These are phyloP conservation scores for Mrakia hoshinonis DNA, from an alignment of 768 basidiomycete species.

Conservation along the genomic window DNA sequence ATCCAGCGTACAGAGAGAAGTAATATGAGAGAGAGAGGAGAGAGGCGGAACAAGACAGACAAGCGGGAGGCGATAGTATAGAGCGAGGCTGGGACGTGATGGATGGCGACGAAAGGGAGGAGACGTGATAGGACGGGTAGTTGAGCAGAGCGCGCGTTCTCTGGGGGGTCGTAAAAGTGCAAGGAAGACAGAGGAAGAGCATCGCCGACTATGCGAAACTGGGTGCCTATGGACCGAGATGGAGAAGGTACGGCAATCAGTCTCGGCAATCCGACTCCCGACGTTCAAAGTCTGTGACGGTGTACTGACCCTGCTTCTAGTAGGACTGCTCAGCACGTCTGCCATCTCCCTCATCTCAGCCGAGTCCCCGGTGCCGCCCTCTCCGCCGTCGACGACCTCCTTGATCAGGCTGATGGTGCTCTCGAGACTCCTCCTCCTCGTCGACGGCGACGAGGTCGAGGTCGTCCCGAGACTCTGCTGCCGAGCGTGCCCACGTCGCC, in stretches of 20 bases:
- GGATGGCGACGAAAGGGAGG: background rate
- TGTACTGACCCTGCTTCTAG: constrained; percentile 2
- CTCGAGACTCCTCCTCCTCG: constrained; percentile 79
- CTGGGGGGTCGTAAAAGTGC: background rate
- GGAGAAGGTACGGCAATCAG: too few relatives aligned
- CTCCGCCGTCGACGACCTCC: constrained; percentile 74
- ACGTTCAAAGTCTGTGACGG: background rate
- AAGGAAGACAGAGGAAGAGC: background rate
- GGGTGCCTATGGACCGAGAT: background rate
- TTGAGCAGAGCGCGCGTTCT: background rate
- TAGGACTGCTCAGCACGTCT: constrained; percentile 31
- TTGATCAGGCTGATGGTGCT: constrained; percentile 92
- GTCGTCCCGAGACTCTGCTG: constrained; percentile 87
- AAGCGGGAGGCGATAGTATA: background rate
- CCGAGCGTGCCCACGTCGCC: constrained; percentile 58
- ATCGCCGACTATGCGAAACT: background rate
- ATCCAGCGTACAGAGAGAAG: background rate
- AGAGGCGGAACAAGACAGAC: background rate
- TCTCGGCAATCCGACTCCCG: background rate
- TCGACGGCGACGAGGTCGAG: constrained; percentile 79
- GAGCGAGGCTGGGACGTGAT: background rate
- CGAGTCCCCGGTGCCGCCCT: constrained; percentile 42
- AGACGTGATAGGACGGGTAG: background rate
- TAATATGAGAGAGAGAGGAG: background rate
- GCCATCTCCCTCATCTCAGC: constrained; percentile 38